A percentile compares a stretch with the other conserved stretches of the same genome.
phyloP scores from a whole-genome alignment of 768 basidiomycete genomes.

The Symmetrospora coprosmae region DNA sequence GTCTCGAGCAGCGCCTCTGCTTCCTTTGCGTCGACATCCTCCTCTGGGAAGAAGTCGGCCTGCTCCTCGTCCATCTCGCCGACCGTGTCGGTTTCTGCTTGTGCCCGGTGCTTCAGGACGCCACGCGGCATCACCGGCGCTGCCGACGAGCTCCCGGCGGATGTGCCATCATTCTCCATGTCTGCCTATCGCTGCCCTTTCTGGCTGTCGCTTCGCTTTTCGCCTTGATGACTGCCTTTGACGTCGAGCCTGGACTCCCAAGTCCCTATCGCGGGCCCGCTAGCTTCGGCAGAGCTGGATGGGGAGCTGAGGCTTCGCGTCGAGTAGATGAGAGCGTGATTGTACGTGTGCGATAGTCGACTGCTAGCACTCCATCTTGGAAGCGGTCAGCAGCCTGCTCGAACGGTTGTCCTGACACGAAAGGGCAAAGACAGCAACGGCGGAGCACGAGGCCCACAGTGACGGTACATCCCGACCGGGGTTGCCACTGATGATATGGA shows the following conservation, averaged over 20 bases:
- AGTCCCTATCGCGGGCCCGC: neutral
- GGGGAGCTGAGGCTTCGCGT: no score
- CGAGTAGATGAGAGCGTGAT: no score
- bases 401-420: no score
- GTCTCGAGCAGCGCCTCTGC: neutral
- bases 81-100: neutral
- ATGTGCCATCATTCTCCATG: neutral
- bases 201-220: neutral
- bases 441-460: no score
- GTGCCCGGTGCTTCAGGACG: neutral
- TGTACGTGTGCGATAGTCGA: no score
- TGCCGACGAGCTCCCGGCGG: neutral
- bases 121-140: neutral
- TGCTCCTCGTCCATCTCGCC: neutral
- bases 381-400: no score
- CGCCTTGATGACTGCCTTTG: neutral
- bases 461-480: no score
- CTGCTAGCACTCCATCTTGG: no score
- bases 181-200: neutral
- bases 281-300: no score
- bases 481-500: no score
- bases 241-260: neutral
- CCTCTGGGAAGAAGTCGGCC: conserved; percentile 15
- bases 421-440: no score
- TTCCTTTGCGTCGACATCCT: conserved; percentile 1